These are phyloP conservation scores for Penicillium paxilli DNA, from an alignment of 495 filamentous ascomycete species.

Conservation along the genomic window DNA sequence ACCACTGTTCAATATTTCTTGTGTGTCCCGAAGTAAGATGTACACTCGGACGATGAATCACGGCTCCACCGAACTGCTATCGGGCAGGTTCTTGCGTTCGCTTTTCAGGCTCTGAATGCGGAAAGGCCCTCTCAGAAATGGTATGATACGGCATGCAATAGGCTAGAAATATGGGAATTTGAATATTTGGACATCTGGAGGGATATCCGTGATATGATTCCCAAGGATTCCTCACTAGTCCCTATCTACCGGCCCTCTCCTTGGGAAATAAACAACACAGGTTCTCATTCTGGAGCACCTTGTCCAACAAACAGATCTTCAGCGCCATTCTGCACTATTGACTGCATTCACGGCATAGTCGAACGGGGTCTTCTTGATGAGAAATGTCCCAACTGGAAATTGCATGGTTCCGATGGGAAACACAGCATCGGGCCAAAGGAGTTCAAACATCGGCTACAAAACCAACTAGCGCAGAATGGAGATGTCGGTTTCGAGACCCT, in stretches of 20 bases:
- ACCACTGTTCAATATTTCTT: constrained; percentile 28
- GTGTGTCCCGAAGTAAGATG: constrained; percentile 32
- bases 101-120: constrained; percentile 39
- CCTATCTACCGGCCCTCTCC: constrained; percentile 31
- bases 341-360: constrained; percentile 25
- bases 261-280: constrained; percentile 27
- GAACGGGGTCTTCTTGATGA: constrained; percentile 24
- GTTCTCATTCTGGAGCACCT: constrained; percentile 23
- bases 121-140: constrained; percentile 34
- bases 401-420: constrained; percentile 13
- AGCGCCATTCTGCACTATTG: constrained; percentile 29
- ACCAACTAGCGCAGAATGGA: constrained; percentile 23
- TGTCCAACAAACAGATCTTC: constrained; percentile 36
- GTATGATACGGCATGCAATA: constrained; percentile 32
- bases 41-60: constrained; percentile 20
- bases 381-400: constrained; percentile 24
- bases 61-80: constrained; percentile 43
- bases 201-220: constrained; percentile 25
- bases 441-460: constrained; percentile 22
- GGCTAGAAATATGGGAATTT: constrained; percentile 26
- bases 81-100: constrained; percentile 49
- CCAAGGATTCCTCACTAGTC: constrained; percentile 18
- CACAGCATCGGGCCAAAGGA: constrained; percentile 19
- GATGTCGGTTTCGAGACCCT: constrained; percentile 24
- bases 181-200: constrained; percentile 29